Base-by-base conservation (phyloP, 2,329 filamentous ascomycete genomes). In the Claviceps monticola region DNA sequence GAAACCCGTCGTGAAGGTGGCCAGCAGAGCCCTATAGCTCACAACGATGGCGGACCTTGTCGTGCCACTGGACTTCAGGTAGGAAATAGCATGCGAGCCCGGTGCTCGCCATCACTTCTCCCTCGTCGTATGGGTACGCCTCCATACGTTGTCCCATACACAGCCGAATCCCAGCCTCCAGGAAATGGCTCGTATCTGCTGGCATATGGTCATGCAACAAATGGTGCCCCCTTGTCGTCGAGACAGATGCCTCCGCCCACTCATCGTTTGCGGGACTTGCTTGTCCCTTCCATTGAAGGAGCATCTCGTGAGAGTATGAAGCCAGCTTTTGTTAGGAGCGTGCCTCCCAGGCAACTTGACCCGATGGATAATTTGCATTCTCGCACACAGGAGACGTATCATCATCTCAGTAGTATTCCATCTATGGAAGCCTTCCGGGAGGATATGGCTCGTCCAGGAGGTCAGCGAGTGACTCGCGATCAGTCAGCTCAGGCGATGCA, bases 241-340 rank as follows among this genome's bases (percentile, higher is more conserved):
- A 46, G 48, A 45, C 23, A 39, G 23, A 23, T 41, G 29, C 49
- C 61, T 62, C 29, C 58, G 14, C 23, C 51, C 14, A 53, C 51
- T 6, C 49, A 54, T 50, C 56, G 54, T 14, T 51, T 66, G 13
- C 67, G 70, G 56, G 73, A 76, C 41, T 65, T 71, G 57, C 60
- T 74, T 54, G 65, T 76, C 14, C 71, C 60, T 8, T 76, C 73
- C 6, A 70, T 75, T 56, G 74, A 76, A 55, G 67, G 69, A 19
- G 57, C 49, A 6, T 73, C 71, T 37, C 70, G 71, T 5, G 57
- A 62, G 23, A 50, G 58, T 19, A 63, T 63, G 60, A 61, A 58
- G 51, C 64, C 67, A 3, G 63, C 63, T 1, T 68, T 67, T 58
- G 58, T 68, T 43, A 66, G 65, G 52, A 50, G 60, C 34, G 52